phyloP scores from a whole-genome alignment of 2,329 filamentous ascomycete species.

The Didymella exigua region DNA sequence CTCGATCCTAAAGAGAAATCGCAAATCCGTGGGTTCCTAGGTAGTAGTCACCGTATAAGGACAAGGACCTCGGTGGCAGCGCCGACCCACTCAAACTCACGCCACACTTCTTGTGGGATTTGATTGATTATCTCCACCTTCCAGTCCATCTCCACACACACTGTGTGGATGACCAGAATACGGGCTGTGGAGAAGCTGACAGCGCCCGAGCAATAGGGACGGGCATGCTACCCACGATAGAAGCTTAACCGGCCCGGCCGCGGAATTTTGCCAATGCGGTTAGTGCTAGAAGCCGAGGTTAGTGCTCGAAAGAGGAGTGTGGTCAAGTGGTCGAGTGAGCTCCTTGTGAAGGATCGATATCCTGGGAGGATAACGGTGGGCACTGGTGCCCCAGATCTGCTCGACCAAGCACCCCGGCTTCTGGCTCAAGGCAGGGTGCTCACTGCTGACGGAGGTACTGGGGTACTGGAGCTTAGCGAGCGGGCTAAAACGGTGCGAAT shows the following conservation, averaged over 20 bases:
- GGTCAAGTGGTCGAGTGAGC: not conserved
- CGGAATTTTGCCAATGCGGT: not conserved
- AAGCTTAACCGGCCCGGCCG: conserved; percentile 12
- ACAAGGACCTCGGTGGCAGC: conserved; percentile 3
- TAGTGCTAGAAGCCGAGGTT: not conserved
- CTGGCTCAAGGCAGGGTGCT: not conserved
- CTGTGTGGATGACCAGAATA: conserved; percentile 3
- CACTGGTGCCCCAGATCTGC: conserved; percentile 13
- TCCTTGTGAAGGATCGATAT: not conserved
- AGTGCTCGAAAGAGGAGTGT: not conserved
- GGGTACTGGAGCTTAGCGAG: no score
- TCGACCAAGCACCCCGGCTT: conserved; percentile 12
- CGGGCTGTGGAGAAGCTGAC: not conserved
- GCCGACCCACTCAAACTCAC: conserved; percentile 11
- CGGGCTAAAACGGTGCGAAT: not conserved
- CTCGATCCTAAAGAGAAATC: not conserved
- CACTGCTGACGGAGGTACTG: no score
- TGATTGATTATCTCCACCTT: conserved; percentile 2
- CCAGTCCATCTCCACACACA: not conserved
- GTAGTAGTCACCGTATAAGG: no score
- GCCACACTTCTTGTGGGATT: conserved; percentile 2
- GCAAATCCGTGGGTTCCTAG: conserved; percentile 1
- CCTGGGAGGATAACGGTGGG: not conserved
- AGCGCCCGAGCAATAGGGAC: not conserved
- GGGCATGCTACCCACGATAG: conserved; percentile 9